Conservation (phyloP, 192 early-diverging fungal species). For the Phlyctochytrium bullatum region DNA sequence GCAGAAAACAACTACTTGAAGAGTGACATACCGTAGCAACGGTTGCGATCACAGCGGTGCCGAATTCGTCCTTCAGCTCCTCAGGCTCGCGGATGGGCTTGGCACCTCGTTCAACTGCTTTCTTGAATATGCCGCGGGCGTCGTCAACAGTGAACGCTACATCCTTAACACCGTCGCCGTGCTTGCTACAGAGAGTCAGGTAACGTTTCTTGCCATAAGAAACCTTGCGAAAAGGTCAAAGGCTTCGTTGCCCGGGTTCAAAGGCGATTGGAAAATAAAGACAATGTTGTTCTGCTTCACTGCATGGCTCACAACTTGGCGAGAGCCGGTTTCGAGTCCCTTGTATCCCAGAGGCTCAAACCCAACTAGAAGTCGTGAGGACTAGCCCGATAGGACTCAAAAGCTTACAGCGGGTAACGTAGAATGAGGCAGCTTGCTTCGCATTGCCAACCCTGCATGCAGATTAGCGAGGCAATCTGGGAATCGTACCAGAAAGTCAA, state of each 20-base stretch:
- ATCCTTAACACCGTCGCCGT: conserved; percentile 96
- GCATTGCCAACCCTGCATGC: conserved; percentile 76
- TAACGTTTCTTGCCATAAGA: conserved; percentile 2
- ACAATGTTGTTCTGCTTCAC: conserved; percentile 74
- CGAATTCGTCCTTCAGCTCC: conserved; percentile 73
- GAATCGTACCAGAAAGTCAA: conserved; percentile 63
- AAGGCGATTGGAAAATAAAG: conserved; percentile 90
- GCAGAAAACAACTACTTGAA: too few species aligned
- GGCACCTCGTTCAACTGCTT: conserved; percentile 85
- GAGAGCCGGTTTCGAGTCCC: conserved; percentile 91
- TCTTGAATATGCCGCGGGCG: conserved; percentile 70
- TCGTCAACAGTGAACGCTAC: conserved; percentile 92
- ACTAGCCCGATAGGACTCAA: neutral
- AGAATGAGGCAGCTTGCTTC: conserved; percentile 94
- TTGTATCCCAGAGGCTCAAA: conserved; percentile 92
- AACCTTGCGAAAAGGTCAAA: conserved; percentile 44
- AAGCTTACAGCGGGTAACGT: conserved; percentile 71
- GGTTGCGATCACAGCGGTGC: conserved; percentile 89
- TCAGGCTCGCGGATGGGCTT: conserved; percentile 72
- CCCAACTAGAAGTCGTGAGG: conserved; percentile 52
- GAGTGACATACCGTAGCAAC: conserved; percentile 60
- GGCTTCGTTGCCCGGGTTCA: conserved; percentile 74
- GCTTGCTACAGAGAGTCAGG: conserved; percentile 34
- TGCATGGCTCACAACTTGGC: conserved; percentile 85
- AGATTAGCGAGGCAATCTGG: neutral